These are phyloP conservation scores for Lasiosphaeris hirsuta DNA, from an alignment of 495 filamentous ascomycete genomes.

Conservation along the genomic window DNA sequence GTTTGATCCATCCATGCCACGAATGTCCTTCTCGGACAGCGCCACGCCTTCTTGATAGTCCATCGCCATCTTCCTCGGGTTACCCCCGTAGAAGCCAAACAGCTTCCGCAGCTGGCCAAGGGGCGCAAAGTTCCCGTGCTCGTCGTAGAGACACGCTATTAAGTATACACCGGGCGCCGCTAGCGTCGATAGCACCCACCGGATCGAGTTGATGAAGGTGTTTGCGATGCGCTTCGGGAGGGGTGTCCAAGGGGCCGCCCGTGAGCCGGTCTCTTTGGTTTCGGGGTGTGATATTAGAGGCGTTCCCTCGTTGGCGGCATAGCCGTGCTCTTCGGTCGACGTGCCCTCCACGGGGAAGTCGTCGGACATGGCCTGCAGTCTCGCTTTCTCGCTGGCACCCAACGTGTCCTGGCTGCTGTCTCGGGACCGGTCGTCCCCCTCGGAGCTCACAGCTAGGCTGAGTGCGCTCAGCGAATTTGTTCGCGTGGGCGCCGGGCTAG, in stretches of 20 bases:
- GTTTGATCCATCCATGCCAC: slow-evolving; percentile 11
- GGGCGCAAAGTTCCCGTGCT: slow-evolving; percentile 73
- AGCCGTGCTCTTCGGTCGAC: slow-evolving; percentile 21
- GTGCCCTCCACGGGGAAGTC: slow-evolving; percentile 16
- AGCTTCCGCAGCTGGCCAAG: slow-evolving; percentile 59
- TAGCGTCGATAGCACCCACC: slow-evolving; percentile 73
- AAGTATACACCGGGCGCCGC: slow-evolving; percentile 76
- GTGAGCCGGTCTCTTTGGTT: slow-evolving; percentile 33
- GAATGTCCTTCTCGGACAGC: slow-evolving; percentile 29
- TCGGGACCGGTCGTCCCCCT: slow-evolving; percentile 30
- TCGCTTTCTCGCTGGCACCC: slow-evolving; percentile 31
- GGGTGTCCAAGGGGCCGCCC: slow-evolving; percentile 44
- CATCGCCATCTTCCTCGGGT: slow-evolving; percentile 33
- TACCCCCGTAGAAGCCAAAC: slow-evolving; percentile 43
- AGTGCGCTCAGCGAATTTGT: slow-evolving; percentile 63
- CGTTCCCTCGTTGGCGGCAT: slow-evolving; percentile 58
- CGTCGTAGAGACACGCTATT: slow-evolving; percentile 75
- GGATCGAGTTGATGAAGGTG: slow-evolving; percentile 61
- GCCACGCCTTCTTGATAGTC: slow-evolving; percentile 37
- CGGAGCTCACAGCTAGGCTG: slow-evolving; percentile 43
- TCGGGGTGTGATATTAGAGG: slow-evolving; percentile 52
- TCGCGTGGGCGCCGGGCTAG: slow-evolving; percentile 57
- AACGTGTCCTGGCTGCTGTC: slow-evolving; percentile 38
- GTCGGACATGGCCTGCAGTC: slow-evolving; percentile 28
- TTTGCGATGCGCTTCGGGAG: slow-evolving; percentile 57